phyloP scores from a whole-genome alignment of 306 rosid species.

The Sicyos baderoa region DNA sequence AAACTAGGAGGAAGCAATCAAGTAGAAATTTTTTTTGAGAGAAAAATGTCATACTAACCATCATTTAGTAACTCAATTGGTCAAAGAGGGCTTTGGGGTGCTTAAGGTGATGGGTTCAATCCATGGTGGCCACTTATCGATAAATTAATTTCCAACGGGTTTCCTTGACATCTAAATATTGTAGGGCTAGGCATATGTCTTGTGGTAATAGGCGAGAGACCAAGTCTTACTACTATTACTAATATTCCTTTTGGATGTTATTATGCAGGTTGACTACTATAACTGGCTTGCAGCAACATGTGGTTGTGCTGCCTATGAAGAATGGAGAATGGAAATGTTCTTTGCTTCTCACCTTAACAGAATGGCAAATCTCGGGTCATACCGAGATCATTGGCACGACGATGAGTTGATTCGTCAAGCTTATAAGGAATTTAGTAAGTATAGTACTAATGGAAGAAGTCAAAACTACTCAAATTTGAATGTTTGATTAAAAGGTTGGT shows the following conservation, averaged over 20 bases:
- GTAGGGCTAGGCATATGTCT: too few relatives aligned
- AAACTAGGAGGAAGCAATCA: not conserved
- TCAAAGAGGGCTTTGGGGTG: too few relatives aligned
- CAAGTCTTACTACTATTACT: not conserved
- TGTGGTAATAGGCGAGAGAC: too few relatives aligned
- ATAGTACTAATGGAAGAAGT: constrained; percentile 1
- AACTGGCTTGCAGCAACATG: constrained; percentile 61
- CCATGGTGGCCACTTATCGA: too few relatives aligned
- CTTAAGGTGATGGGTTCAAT: too few relatives aligned
- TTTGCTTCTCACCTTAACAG: constrained; percentile 22
- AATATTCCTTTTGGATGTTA: constrained; percentile 12
- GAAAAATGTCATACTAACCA: not conserved
- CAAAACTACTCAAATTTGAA: not conserved
- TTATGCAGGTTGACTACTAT: constrained; percentile 51
- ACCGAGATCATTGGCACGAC: constrained; percentile 63
- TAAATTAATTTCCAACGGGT: too few relatives aligned
- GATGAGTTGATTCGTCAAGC: constrained; percentile 40
- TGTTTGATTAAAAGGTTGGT: not conserved
- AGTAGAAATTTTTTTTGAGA: not conserved
- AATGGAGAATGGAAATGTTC: constrained; percentile 65
- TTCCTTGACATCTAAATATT: too few relatives aligned
- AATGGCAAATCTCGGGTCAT: constrained; percentile 33
- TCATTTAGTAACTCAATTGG: too few relatives aligned
- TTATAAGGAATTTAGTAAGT: constrained; percentile 31
- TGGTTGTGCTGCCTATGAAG: constrained; percentile 39